phyloP scores from a whole-genome alignment of 306 rosid genomes.

The Cicer yamashitae region DNA sequence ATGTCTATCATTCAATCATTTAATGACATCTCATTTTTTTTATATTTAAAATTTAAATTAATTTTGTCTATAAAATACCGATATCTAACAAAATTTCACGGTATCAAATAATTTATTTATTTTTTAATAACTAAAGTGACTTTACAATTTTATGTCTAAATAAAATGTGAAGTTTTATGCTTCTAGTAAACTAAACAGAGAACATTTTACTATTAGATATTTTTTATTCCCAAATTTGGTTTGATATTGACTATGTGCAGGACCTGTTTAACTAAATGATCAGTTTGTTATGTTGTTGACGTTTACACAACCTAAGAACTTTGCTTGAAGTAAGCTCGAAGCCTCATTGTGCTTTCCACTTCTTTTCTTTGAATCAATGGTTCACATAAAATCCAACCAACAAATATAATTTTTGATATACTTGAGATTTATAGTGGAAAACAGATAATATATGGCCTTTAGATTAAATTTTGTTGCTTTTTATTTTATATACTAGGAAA shows the following conservation, averaged over 20 bases:
- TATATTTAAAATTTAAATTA: too few relatives aligned
- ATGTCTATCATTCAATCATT: too few relatives aligned
- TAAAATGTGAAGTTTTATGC: constrained; percentile 4
- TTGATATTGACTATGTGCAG: constrained; percentile 39
- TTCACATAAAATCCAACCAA: constrained; percentile 23
- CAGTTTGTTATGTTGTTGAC: constrained; percentile 48
- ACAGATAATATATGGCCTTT: constrained; percentile 35
- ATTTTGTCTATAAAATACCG: too few relatives aligned
- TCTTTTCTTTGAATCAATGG: constrained; percentile 12
- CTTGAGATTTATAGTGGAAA: constrained; percentile 12
- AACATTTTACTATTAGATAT: not conserved
- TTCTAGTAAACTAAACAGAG: not conserved
- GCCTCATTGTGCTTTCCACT: constrained; percentile 36
- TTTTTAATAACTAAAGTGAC: not conserved
- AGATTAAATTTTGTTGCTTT: not conserved
- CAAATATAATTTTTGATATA: constrained; percentile 18
- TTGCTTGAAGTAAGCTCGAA: constrained; percentile 61
- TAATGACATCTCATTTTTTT: too few relatives aligned
- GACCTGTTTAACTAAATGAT: constrained; percentile 29
- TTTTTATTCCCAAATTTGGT: constrained; percentile 2
- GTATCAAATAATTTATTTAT: too few relatives aligned
- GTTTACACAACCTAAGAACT: constrained; percentile 54
- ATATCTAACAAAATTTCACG: too few relatives aligned
- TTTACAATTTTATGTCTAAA: not conserved
- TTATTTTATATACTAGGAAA: not conserved